Percentiles rank a stretch among this genome's conserved stretches.
phyloP scores from a whole-genome alignment of 1,284 basidiomycete genomes.

The Porodaedalea pini region DNA sequence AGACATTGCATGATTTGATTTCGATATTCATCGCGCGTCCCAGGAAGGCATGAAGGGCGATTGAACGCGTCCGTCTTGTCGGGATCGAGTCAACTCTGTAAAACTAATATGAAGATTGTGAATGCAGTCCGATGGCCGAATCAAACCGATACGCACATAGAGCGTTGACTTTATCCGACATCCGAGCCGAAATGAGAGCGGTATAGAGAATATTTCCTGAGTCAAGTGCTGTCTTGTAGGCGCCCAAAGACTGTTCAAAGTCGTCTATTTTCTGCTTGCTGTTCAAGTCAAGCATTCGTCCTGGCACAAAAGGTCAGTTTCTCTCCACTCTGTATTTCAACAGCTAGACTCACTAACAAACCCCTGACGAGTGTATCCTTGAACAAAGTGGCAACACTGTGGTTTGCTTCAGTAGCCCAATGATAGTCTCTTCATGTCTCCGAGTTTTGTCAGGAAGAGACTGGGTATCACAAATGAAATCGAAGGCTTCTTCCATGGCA shows the following conservation, averaged over 20 bases:
- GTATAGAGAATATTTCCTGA: not conserved
- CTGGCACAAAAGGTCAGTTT: not conserved
- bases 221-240: not conserved
- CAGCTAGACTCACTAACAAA: not conserved
- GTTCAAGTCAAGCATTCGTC: slow-evolving; percentile 1
- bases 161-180: not conserved
- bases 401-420: not conserved
- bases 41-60: not conserved
- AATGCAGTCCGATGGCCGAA: not conserved
- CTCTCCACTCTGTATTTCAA: not conserved
- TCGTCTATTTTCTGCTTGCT: slow-evolving; percentile 1
- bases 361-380: not conserved
- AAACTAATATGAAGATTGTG: not conserved
- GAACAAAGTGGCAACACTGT: not conserved
- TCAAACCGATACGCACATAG: not conserved
- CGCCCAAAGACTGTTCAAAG: not conserved
- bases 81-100: not conserved
- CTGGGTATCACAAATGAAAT: not conserved
- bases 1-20: not conserved
- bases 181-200: not conserved
- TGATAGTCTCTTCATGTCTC: not conserved
- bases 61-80: not conserved
- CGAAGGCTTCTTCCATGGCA: not conserved
- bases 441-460: not conserved
- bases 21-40: not conserved